These are phyloP conservation scores for Herpetomonas muscarum DNA, from an alignment of 208 protist genomes.

Conservation along the genomic window DNA sequence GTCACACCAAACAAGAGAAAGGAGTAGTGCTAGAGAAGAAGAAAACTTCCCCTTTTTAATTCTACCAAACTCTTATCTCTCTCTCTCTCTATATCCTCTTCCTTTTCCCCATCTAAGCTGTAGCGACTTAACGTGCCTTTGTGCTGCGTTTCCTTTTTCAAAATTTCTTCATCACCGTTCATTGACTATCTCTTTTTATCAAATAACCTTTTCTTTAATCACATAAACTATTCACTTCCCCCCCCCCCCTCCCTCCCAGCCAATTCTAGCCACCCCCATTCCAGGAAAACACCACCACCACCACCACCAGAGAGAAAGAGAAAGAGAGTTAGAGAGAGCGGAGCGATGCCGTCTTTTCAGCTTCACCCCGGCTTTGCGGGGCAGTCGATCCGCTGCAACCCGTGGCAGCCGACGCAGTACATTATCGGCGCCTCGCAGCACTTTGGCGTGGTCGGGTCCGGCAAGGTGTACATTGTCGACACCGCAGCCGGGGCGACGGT, in stretches of 20 bases:
- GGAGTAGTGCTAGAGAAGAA: too few relatives aligned
- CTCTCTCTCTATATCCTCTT: background rate
- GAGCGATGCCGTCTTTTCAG: slow-evolving; percentile 79
- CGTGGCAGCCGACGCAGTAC: slow-evolving; percentile 78
- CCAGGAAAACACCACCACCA: too few relatives aligned
- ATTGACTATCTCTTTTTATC: slow-evolving; percentile 3
- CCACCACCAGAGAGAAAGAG: too few relatives aligned
- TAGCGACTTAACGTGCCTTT: too few relatives aligned
- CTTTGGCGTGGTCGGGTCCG: slow-evolving; percentile 82
- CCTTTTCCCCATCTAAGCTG: background rate
- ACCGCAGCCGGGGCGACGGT: slow-evolving; percentile 47
- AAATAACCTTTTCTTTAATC: slow-evolving; percentile 1
- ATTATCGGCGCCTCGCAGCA: slow-evolving; percentile 72
- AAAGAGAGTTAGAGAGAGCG: too few relatives aligned
- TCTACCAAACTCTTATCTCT: background rate
- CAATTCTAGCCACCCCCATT: slow-evolving; percentile 1
- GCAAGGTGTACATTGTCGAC: slow-evolving; percentile 90
- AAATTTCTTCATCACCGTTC: background rate
- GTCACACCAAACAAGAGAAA: too few relatives aligned
- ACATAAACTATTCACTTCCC: background rate
- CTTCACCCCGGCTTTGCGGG: slow-evolving; percentile 84
- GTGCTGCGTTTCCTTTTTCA: background rate
- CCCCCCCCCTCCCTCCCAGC: background rate
- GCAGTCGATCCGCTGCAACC: slow-evolving; percentile 77
- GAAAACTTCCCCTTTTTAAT: background rate